These are phyloP conservation scores for Schrenkiella parvula DNA, from an alignment of 345 rosid genomes.

Conservation along the genomic window DNA sequence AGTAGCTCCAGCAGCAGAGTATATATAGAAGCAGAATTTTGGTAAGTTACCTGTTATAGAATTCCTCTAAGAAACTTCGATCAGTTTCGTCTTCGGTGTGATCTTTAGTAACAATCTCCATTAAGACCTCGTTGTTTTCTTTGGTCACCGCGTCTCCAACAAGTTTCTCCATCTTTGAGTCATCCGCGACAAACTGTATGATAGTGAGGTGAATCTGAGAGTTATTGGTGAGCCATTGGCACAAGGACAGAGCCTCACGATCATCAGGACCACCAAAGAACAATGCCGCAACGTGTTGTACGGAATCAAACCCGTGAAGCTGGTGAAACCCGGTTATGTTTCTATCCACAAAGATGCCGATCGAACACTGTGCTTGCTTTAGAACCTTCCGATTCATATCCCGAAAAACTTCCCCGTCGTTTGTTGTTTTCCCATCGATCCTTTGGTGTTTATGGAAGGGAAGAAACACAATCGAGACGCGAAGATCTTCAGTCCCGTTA, in stretches of 20 bases:
- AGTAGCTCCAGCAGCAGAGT: background rate
- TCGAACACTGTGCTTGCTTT: slow-evolving; percentile 75
- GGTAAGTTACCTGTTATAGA: slow-evolving; percentile 47
- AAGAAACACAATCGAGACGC: slow-evolving; percentile 60
- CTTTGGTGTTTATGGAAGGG: slow-evolving; percentile 93
- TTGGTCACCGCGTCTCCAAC: slow-evolving; percentile 17
- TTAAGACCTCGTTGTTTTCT: slow-evolving; percentile 34
- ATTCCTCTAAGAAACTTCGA: slow-evolving; percentile 49
- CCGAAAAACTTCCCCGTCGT: slow-evolving; percentile 55
- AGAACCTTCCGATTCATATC: slow-evolving; percentile 64
- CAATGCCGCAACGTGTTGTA: slow-evolving; percentile 60
- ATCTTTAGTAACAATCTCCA: slow-evolving; percentile 39
- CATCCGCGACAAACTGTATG: slow-evolving; percentile 42
- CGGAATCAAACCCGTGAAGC: slow-evolving; percentile 40
- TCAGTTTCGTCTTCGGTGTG: slow-evolving; percentile 45
- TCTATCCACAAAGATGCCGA: slow-evolving; percentile 64
- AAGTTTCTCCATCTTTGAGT: background rate
- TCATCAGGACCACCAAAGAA: slow-evolving; percentile 93
- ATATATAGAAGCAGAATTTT: background rate
- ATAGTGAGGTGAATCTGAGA: slow-evolving; percentile 49
- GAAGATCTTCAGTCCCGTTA: slow-evolving; percentile 57
- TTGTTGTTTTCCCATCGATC: slow-evolving; percentile 64
- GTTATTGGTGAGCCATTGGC: slow-evolving; percentile 50
- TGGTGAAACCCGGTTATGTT: slow-evolving; percentile 71
- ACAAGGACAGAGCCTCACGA: slow-evolving; percentile 78